Conservation (phyloP, 2,329 filamentous ascomycete genomes). For the Chaetomiaceae sp. region DNA sequence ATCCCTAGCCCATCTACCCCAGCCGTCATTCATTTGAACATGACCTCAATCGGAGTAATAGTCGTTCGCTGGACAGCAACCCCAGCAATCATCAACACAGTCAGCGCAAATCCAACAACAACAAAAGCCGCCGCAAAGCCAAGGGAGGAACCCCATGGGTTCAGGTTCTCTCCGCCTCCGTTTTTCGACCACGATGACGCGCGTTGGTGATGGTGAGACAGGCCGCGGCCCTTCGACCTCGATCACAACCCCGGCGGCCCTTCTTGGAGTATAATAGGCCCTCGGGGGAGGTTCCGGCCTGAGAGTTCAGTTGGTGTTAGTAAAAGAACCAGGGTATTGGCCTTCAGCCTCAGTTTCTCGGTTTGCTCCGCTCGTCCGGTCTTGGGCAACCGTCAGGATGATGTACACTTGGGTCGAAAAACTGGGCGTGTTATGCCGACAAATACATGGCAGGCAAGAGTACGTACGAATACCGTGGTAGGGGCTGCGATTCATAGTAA, state of each 20-base stretch:
- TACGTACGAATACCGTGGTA: slow-evolving; percentile 16
- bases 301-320: neutral
- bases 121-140: slow-evolving; percentile 13
- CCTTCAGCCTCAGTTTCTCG: too few relatives aligned
- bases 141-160: slow-evolving; percentile 10
- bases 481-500: slow-evolving; percentile 15
- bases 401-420: too few relatives aligned
- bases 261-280: slow-evolving; percentile 1
- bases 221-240: slow-evolving; percentile 10
- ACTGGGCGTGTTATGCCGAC: too few relatives aligned
- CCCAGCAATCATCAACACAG: slow-evolving; percentile 13
- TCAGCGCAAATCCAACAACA: slow-evolving; percentile 16
- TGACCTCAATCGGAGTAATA: slow-evolving; percentile 16
- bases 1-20: neutral
- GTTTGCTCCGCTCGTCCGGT: neutral
- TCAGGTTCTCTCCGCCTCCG: neutral
- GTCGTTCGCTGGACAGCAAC: slow-evolving; percentile 12
- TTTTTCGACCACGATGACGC: slow-evolving; percentile 17
- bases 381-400: too few relatives aligned
- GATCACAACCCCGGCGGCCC: slow-evolving; percentile 2
- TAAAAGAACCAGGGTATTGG: too few relatives aligned
- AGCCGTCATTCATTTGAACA: too few relatives aligned
- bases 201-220: slow-evolving; percentile 15
- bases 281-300: slow-evolving; percentile 14
- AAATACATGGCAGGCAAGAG: too few relatives aligned